These are phyloP conservation scores for Wickerhamomyces sydowiorum DNA, from an alignment of 805 yeast species.

Conservation along the genomic window DNA sequence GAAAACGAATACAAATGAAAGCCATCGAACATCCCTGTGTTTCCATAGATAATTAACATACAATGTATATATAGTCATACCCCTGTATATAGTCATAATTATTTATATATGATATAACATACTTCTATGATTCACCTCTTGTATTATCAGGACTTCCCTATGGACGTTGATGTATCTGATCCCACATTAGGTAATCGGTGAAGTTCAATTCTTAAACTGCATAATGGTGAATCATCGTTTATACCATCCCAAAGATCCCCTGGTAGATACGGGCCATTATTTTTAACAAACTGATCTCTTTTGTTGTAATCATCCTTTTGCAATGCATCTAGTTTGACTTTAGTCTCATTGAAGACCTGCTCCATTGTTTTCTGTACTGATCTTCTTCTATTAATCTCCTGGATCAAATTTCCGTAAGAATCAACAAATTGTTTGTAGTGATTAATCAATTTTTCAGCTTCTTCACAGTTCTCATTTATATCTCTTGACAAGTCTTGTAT, in stretches of 20 bases:
- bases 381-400: slow-evolving; percentile 49
- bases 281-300: slow-evolving; percentile 37
- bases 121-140: background rate
- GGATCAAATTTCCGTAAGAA: slow-evolving; percentile 45
- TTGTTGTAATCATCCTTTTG: slow-evolving; percentile 37
- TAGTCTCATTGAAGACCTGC: slow-evolving; percentile 35
- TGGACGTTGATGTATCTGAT: slow-evolving; percentile 2
- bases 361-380: slow-evolving; percentile 35
- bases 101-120: background rate
- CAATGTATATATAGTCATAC: slow-evolving; percentile 1
- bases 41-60: background rate
- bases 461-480: slow-evolving; percentile 12
- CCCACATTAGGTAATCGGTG: slow-evolving; percentile 18
- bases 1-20: slow-evolving; percentile 42
- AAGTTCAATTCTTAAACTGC: slow-evolving; percentile 22
- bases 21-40: no score
- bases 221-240: slow-evolving; percentile 23
- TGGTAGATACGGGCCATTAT: slow-evolving; percentile 54
- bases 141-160: background rate
- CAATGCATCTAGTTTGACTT: slow-evolving; percentile 30
- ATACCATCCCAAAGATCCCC: slow-evolving; percentile 42
- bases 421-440: slow-evolving; percentile 46
- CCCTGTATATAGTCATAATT: background rate
- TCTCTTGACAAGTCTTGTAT: slow-evolving; percentile 5
- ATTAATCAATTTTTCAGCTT: slow-evolving; percentile 30